phyloP scores from a whole-genome alignment of 2,329 filamentous ascomycete genomes.

The Colletotrichum paranaense region DNA sequence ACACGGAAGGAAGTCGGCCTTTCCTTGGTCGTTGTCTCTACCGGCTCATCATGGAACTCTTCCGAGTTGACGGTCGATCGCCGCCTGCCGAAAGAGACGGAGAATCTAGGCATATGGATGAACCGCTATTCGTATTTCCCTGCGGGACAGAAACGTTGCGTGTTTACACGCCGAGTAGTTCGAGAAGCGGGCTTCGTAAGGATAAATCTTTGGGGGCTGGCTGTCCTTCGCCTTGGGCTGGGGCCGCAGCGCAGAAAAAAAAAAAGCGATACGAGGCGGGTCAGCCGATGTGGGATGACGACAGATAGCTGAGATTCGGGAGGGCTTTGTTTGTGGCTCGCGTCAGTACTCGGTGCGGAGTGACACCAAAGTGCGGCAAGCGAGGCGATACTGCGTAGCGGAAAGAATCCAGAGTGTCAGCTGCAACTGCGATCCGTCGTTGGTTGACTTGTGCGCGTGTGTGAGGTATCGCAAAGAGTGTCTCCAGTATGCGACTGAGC shows the following conservation, averaged over 20 bases:
- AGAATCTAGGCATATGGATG: constrained; percentile 72
- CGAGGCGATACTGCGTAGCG: constrained; percentile 23
- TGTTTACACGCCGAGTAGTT: constrained; percentile 11
- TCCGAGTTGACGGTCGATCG: constrained; percentile 67
- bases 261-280: constrained; percentile 33
- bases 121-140: constrained; percentile 39
- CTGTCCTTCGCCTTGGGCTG: constrained; percentile 15
- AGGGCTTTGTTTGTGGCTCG: constrained; percentile 34
- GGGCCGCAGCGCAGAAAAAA: constrained; percentile 5
- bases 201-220: constrained; percentile 3
- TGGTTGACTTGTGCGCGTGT: neutral
- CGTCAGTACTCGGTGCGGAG: constrained; percentile 31
- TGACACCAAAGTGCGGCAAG: constrained; percentile 14
- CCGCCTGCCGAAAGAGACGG: constrained; percentile 68
- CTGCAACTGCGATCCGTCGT: neutral
- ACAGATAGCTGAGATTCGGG: constrained; percentile 33
- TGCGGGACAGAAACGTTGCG: constrained; percentile 16
- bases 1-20: constrained; percentile 65
- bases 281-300: constrained; percentile 35
- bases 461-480: constrained; percentile 1
- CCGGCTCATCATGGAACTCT: constrained; percentile 62
- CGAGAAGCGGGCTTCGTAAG: neutral
- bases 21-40: constrained; percentile 46
- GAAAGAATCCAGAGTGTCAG: constrained; percentile 20
- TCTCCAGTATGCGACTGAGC: constrained; percentile 9